phyloP scores from a whole-genome alignment of 805 yeast species.

The Debaryomyces castellii region DNA sequence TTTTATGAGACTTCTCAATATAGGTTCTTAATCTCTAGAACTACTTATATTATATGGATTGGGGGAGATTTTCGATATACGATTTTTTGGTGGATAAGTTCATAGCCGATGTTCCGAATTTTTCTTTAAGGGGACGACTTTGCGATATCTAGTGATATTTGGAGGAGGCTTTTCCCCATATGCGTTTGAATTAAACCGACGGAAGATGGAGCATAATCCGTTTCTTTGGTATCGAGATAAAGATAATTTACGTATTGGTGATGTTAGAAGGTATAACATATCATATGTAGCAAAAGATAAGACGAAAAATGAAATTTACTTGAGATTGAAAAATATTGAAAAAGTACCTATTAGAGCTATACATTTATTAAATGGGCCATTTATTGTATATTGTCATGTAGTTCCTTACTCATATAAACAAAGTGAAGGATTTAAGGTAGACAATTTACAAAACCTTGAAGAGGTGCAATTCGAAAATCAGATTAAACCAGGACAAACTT shows the following conservation, averaged over 20 bases:
- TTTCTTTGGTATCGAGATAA: conserved; percentile 37
- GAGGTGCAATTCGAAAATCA: conserved; percentile 34
- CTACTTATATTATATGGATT: background rate
- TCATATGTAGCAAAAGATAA: conserved; percentile 21
- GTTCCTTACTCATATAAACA: conserved; percentile 36
- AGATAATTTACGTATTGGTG: conserved; percentile 35
- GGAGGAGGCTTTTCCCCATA: background rate
- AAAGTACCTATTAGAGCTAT: conserved; percentile 37
- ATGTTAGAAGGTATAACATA: conserved; percentile 33
- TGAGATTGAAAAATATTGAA: conserved; percentile 41
- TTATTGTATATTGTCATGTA: conserved; percentile 44
- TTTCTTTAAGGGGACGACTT: background rate
- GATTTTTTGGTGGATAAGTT: background rate
- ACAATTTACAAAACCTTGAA: conserved; percentile 23
- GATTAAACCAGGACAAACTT: conserved; percentile 70
- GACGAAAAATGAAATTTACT: conserved; percentile 19
- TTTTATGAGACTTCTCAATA: background rate
- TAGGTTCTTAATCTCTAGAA: background rate
- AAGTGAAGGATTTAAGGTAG: conserved; percentile 15
- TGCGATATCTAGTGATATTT: conserved; percentile 1
- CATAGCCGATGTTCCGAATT: background rate
- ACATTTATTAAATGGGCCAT: conserved; percentile 43
- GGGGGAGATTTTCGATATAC: background rate
- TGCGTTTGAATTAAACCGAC: background rate
- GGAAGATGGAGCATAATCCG: conserved; percentile 9